Evolutionary conservation across 257 asterid species (phyloP).

Genomic region (Capsicum rhomboideum): DNA sequence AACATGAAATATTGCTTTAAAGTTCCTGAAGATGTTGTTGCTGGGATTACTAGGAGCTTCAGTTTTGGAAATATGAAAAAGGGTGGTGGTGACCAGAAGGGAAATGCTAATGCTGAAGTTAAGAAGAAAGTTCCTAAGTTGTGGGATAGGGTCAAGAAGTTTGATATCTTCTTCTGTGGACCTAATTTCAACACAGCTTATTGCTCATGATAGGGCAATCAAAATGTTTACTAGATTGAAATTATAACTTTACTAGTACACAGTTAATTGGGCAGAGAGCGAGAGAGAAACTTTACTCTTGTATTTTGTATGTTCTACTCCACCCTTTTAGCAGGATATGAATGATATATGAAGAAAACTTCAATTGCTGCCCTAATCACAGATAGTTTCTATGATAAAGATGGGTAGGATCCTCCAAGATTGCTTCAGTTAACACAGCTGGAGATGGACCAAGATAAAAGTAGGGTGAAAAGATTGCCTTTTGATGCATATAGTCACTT

Average conservation of each 20-base stretch:
- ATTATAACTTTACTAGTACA: not conserved
- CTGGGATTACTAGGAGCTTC: constrained; percentile 8
- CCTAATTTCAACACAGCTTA: constrained; percentile 31
- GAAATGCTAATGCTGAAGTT: not conserved
- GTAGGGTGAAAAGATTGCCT: not conserved
- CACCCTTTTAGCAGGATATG: not conserved
- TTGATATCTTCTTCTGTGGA: constrained; percentile 59
- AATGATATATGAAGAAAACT: not conserved
- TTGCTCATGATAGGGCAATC: constrained; percentile 10
- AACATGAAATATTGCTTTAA: constrained; percentile 44
- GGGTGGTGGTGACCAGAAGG: constrained; percentile 19
- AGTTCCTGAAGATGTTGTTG: constrained; percentile 16
- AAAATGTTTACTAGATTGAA: not conserved
- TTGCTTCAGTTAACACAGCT: not conserved
- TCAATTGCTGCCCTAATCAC: not conserved
- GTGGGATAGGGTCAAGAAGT: constrained; percentile 74
- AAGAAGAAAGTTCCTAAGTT: constrained; percentile 29
- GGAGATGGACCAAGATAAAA: not conserved
- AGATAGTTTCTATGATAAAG: not conserved
- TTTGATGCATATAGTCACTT: not conserved
- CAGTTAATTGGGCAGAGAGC: no score
- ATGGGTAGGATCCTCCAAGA: not conserved
- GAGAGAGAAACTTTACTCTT: not conserved
- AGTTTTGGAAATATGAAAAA: constrained; percentile 23
- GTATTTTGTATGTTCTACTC: not conserved